Conservation (phyloP, 2,329 filamentous ascomycete species). For the Daldinia sp. region DNA sequence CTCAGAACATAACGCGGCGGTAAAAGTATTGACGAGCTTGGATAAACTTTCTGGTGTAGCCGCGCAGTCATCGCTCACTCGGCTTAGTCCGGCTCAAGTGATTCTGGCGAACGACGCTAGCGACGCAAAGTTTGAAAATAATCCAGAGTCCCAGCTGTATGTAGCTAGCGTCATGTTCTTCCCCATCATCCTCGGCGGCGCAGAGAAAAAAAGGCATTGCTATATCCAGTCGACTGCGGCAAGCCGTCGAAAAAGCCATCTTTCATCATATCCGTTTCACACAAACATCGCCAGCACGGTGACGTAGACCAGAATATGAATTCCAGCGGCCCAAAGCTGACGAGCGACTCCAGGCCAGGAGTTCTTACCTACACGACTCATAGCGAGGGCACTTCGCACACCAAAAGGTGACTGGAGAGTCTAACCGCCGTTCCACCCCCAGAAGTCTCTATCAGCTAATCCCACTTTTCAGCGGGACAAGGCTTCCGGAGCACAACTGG, state of each 20-base stretch:
- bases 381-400: conserved; percentile 69
- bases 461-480: conserved; percentile 62
- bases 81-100: conserved; percentile 44
- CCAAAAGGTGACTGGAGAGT: conserved; percentile 65
- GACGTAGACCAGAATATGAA: conserved; percentile 58
- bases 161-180: conserved; percentile 58
- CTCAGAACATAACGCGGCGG: conserved; percentile 55
- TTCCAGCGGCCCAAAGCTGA: conserved; percentile 74
- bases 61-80: conserved; percentile 52
- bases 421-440: conserved; percentile 58
- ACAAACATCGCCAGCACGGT: conserved; percentile 43
- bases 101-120: conserved; percentile 54
- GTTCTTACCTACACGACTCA: conserved; percentile 81
- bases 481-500: conserved; percentile 44
- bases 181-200: conserved; percentile 45
- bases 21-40: conserved; percentile 45
- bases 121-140: conserved; percentile 48
- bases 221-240: conserved; percentile 38
- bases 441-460: conserved; percentile 46
- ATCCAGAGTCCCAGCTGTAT: conserved; percentile 55
- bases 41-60: conserved; percentile 57
- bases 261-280: conserved; percentile 38
- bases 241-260: conserved; percentile 42
- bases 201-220: conserved; percentile 33
- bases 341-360: conserved; percentile 76